phyloP scores from a whole-genome alignment of 345 rosid species.

The Citrus reticulata region DNA sequence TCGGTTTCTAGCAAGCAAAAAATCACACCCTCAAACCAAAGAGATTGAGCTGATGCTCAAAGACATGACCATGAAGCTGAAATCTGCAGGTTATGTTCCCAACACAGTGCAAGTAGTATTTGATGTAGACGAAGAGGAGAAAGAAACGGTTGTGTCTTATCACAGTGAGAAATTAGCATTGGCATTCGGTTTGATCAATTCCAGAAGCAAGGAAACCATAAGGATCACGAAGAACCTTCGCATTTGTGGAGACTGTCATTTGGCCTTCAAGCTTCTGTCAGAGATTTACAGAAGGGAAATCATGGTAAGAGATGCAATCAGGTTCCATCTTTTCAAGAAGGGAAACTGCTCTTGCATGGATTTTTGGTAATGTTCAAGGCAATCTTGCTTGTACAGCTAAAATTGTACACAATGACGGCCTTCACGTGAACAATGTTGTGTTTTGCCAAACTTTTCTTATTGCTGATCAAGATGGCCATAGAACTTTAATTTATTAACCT shows the following conservation, averaged over 20 bases:
- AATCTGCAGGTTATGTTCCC: conserved; percentile 30
- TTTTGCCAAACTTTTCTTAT: background rate
- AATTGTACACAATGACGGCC: background rate
- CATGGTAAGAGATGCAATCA: conserved; percentile 39
- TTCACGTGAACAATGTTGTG: too few species aligned
- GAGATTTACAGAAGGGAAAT: conserved; percentile 30
- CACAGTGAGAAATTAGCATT: conserved; percentile 47
- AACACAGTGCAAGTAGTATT: conserved; percentile 26
- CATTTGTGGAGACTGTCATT: conserved; percentile 42
- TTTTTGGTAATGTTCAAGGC: conserved; percentile 26
- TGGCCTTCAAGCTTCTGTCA: conserved; percentile 32
- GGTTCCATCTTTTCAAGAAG: conserved; percentile 41
- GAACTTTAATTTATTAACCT: too few species aligned
- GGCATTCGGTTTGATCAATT: conserved; percentile 28
- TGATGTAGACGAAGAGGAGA: conserved; percentile 42
- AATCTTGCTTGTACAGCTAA: background rate
- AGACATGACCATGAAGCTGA: conserved; percentile 29
- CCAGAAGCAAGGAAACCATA: conserved; percentile 19
- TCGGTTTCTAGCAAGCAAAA: conserved; percentile 23
- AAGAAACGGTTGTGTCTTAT: conserved; percentile 32
- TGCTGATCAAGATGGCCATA: background rate
- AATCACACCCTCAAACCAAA: conserved; percentile 19
- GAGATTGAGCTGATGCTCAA: conserved; percentile 27
- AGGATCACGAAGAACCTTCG: conserved; percentile 43
- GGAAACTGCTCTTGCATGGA: conserved; percentile 42